phyloP scores from a whole-genome alignment of 441 rosid species.

The Raphanus hybrid region DNA sequence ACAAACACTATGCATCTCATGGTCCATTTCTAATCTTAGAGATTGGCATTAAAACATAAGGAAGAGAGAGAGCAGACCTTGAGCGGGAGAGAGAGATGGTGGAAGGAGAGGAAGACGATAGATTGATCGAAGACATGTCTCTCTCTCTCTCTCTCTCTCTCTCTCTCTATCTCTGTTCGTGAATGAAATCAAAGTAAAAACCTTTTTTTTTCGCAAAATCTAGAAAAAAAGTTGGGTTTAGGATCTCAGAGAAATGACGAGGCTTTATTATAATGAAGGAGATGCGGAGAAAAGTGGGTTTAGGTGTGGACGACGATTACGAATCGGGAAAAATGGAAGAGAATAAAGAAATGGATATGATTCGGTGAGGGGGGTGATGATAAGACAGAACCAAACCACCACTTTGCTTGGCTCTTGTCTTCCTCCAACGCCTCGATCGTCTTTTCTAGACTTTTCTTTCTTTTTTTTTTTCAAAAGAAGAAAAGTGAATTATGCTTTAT shows the following conservation, averaged over 20 bases:
- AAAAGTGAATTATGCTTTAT: neutral
- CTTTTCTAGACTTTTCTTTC: slow-evolving; percentile 22
- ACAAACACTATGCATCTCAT: too few relatives aligned
- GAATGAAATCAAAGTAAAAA: neutral
- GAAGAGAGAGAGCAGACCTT: slow-evolving; percentile 42
- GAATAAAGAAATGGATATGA: neutral
- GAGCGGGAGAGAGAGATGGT: slow-evolving; percentile 53
- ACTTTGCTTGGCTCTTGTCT: slow-evolving; percentile 9
- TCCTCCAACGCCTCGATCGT: neutral
- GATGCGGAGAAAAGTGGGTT: slow-evolving; percentile 32
- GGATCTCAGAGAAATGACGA: slow-evolving; percentile 11
- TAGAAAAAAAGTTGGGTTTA: neutral
- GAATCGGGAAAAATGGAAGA: neutral
- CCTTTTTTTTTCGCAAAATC: slow-evolving; percentile 8
- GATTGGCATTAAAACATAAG: too few relatives aligned
- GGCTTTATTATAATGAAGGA: slow-evolving; percentile 1
- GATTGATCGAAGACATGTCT: slow-evolving; percentile 63
- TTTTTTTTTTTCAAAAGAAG: neutral
- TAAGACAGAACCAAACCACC: slow-evolving; percentile 22
- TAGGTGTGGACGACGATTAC: neutral
- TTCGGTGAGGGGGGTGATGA: slow-evolving; percentile 25
- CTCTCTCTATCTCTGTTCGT: neutral
- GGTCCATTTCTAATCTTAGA: too few relatives aligned
- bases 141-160: neutral
- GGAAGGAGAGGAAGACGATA: slow-evolving; percentile 52